Evolutionary conservation across 352 stramenopile species (phyloP).

Genomic region (Globisporangium megalacanthum): DNA sequence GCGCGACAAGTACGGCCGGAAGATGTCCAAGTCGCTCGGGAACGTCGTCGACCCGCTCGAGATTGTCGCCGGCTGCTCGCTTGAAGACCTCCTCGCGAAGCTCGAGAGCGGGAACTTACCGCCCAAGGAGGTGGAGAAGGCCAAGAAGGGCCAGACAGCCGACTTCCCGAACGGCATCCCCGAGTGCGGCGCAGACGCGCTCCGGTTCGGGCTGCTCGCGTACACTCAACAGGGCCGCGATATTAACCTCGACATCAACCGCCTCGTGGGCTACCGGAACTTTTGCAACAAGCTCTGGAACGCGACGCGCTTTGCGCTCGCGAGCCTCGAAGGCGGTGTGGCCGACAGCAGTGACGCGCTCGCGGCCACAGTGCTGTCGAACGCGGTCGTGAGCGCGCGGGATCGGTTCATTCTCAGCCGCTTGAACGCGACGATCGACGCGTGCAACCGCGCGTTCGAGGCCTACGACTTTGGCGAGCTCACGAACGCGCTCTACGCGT

Average conservation of each 20-base stretch:
- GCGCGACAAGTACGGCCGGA: conserved; percentile 96
- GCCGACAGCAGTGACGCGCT: conserved; percentile 44
- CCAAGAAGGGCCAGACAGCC: conserved; percentile 95
- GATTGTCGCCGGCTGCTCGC: conserved; percentile 95
- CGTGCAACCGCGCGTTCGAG: conserved; percentile 81
- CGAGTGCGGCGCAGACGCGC: conserved; percentile 97
- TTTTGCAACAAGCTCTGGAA: conserved; percentile 99
- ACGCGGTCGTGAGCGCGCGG: conserved; percentile 54
- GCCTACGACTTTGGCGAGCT: conserved; percentile 96
- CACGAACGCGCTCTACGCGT: conserved; percentile 94
- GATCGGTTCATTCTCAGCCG: conserved; percentile 85
- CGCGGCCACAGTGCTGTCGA: conserved; percentile 53
- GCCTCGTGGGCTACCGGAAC: conserved; percentile 97
- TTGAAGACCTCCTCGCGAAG: conserved; percentile 93
- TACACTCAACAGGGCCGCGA: conserved; percentile 94
- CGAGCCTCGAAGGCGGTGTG: conserved; percentile 89
- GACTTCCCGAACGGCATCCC: conserved; percentile 99
- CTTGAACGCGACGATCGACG: conserved; percentile 66
- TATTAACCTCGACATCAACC: conserved; percentile 99
- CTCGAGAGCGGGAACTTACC: conserved; percentile 97
- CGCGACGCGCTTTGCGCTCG: conserved; percentile 96
- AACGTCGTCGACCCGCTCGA: conserved; percentile 98
- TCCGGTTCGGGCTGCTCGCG: conserved; percentile 97
- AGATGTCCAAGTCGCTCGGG: conserved; percentile 99
- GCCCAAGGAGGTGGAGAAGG: conserved; percentile 95